Percentiles rank a stretch among this genome's conserved stretches.
Conservation (phyloP, 2,329 filamentous ascomycete species). For the Botrytis aclada region DNA sequence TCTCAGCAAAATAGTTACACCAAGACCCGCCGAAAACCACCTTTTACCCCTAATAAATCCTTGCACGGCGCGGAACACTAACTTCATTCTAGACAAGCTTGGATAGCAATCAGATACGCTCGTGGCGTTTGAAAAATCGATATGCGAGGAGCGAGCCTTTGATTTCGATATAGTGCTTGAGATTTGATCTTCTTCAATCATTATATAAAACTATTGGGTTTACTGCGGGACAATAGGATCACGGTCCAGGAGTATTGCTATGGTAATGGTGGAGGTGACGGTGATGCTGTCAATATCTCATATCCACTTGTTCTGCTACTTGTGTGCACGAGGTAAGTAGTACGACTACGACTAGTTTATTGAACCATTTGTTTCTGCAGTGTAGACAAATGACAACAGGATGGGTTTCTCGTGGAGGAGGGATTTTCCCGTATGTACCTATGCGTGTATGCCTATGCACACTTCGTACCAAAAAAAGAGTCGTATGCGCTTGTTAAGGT, state of each 20-base stretch:
- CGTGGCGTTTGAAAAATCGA: neutral
- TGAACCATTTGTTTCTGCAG: neutral
- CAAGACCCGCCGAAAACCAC: neutral
- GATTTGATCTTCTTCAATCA: neutral
- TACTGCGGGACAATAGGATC: neutral
- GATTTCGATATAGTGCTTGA: neutral
- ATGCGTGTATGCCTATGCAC: neutral
- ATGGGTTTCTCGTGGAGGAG: neutral
- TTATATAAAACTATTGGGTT: neutral
- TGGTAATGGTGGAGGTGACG: neutral
- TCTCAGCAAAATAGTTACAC: neutral
- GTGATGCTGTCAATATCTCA: neutral
- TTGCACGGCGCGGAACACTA: neutral
- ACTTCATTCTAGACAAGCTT: neutral
- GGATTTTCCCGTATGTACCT: neutral
- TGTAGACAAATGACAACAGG: neutral
- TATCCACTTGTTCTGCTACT: neutral
- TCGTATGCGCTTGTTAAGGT: conserved; percentile 8
- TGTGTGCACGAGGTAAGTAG: neutral
- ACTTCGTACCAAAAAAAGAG: neutral
- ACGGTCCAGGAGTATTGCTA: neutral
- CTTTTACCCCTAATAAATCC: conserved; percentile 1
- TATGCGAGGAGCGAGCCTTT: neutral
- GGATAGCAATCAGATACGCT: neutral
- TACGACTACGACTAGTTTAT: neutral